Evolutionary conservation across 257 asterid genomes (phyloP), one percentile per base, ranked within the genome.

Genomic region (Mitragyna speciosa): DNA sequence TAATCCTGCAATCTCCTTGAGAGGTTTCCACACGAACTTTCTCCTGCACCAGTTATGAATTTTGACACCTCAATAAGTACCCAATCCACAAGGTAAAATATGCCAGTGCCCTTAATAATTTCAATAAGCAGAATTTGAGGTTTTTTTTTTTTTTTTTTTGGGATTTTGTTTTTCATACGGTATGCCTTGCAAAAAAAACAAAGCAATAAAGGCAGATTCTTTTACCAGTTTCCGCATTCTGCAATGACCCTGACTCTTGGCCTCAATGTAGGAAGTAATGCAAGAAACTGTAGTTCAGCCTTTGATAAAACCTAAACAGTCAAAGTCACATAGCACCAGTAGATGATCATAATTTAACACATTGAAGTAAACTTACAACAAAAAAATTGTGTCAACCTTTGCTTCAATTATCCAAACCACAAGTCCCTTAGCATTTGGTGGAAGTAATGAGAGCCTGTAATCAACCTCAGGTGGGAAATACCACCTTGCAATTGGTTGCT

Each of bases 401-500:
- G 96, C 96, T 86, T 94, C 98, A 10, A 94, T 86, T 64, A 94
- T 82, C 92, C 96, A 92, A 81, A 92, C 96, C 76, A 92, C 96
- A 39, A 94, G 83, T 0, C 98, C 96, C 77, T 81, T 88, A 28
- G 98, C 91, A 80, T 87, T 76, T 16, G 98, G 94, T 74, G 97
- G 95, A 48, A 92, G 91, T 83, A 92, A 63, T 70, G 98, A 94
- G 48, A 94, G 96, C 86, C 98, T 87, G 45, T 91, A 92, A 83
- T 94, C 98, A 58, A 94, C 96, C 85, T 94, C 98, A 0, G 98
- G 98, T 26, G 98, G 97, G 71, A 89, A 92, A 85, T 92, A 92
- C 98, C 97, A 94, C 82, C 98, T 89, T 3, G 97, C 96, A 70
- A 94, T 94, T 19, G 97, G 98, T 63, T 91, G 97, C 91, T 94